Percentiles rank a stretch among this genome's conserved stretches.
Conservation (phyloP, 768 basidiomycete genomes). For the Phylloporus scabripes region DNA sequence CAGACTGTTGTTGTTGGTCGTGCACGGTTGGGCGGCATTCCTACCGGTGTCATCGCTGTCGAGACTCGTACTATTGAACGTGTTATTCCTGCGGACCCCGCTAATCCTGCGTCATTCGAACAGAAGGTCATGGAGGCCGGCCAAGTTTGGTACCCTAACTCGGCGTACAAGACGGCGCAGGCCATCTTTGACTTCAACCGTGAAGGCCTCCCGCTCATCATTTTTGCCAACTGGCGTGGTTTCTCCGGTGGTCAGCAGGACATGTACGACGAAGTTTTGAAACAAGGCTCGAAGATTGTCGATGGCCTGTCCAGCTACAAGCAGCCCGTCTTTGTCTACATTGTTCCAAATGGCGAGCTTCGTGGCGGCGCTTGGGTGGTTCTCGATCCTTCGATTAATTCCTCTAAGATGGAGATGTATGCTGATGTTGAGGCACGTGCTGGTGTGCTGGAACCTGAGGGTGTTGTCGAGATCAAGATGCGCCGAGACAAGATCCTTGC, state of each 20-base stretch:
- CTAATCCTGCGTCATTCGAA: conserved; percentile 94
- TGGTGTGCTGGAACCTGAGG: conserved; percentile 95
- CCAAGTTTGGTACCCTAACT: conserved; percentile 99
- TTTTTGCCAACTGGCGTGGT: conserved; percentile 99
- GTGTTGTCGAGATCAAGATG: conserved; percentile 97
- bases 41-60: conserved; percentile 96
- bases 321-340: conserved; percentile 97
- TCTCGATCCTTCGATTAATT: conserved; percentile 95
- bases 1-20: conserved; percentile 98
- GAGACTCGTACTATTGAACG: conserved; percentile 97
- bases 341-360: conserved; percentile 96
- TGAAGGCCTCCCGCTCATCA: conserved; percentile 93
- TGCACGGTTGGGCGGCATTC: conserved; percentile 93
- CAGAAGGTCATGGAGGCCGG: conserved; percentile 99
- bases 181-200: conserved; percentile 99
- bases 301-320: conserved; percentile 97
- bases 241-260: conserved; percentile 99
- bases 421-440: conserved; percentile 94
- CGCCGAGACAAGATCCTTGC: conserved; percentile 86
- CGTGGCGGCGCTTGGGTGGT: conserved; percentile 99
- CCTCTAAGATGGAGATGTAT: conserved; percentile 98
- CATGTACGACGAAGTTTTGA: conserved; percentile 97
- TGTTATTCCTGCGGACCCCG: conserved; percentile 94
- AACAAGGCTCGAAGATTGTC: conserved; percentile 97
- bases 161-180: conserved; percentile 98